Base-by-base conservation (phyloP, 73 alveolate genomes). In the Stentor roeselii region DNA sequence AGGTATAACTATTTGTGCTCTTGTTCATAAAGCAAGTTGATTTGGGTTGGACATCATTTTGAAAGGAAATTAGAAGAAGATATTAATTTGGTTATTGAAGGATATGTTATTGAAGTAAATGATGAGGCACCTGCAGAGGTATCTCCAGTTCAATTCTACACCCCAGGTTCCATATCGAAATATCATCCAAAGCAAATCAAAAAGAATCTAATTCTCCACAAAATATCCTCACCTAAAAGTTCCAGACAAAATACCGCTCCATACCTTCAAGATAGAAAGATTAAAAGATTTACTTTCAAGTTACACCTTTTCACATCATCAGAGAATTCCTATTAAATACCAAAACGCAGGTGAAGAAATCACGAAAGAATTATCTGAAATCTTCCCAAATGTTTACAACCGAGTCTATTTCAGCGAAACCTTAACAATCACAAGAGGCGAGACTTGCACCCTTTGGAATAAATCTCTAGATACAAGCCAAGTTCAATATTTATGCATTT, bases 1-100 rank as follows among this genome's bases (percentile, higher is more conserved):
- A 14, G 93, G 90, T 14, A 86, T 87, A 35, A 89, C 93, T 75
- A 86, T 83, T 74, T 86, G 86, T 3, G 90, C 84, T 50, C 82
- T 87, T 32, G 82, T 87, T n/a, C 87, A 84, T 42, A 84, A 15
- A 90, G 93, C 2, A 87, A 83, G 74, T 76, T 87, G n/a, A 78
- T 39, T 2, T 87, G n/a, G 59, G 40, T 58, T 4, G 93, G 93
- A 2, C 89, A 87, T 75, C 93, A 89, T 1, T 61, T 83, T 4
- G 84, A 36, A 37, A 60, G 39, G 2, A 50, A 87, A 39, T 82
- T 87, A 3, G 93, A 87, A 80, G 40, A 42, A 35, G 80, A 61
- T 61, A 21, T 61, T n/a, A n/a, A n/a, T n/a, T n/a, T n/a, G n/a
- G n/a, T n/a, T n/a, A n/a, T n/a, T n/a, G n/a, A n/a, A n/a, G n/a